These are phyloP conservation scores for Galerina marginata DNA, from an alignment of 768 basidiomycete species.

Conservation along the genomic window DNA sequence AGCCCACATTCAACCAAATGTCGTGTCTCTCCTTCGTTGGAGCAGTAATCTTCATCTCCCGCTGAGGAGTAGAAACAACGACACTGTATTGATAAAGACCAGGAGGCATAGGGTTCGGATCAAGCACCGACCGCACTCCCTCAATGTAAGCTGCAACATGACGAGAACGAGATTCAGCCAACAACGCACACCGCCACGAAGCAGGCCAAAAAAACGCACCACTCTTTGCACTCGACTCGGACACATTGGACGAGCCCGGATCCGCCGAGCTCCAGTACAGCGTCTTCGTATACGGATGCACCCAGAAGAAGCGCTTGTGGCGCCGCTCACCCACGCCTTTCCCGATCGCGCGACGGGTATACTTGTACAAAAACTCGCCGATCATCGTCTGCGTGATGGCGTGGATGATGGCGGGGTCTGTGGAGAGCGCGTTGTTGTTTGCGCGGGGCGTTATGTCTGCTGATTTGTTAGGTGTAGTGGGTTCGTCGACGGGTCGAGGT, in stretches of 20 bases:
- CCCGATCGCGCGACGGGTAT: constrained; percentile 87
- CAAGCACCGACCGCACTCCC: constrained; percentile 88
- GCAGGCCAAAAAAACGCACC: constrained; percentile 61
- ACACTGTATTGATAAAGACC: constrained; percentile 93
- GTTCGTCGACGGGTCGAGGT: constrained; percentile 33
- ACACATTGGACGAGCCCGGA: constrained; percentile 86
- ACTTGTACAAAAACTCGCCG: constrained; percentile 98
- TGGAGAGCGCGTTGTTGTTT: constrained; percentile 50
- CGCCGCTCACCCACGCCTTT: constrained; percentile 90
- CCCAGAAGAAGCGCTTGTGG: constrained; percentile 98
- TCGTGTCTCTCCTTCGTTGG: constrained; percentile 95
- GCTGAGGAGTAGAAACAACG: constrained; percentile 87
- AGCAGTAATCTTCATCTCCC: constrained; percentile 99
- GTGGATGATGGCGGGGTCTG: constrained; percentile 91
- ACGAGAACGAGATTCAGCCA: constrained; percentile 10
- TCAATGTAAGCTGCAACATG: constrained; percentile 82
- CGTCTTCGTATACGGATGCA: constrained; percentile 99
- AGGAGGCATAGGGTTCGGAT: constrained; percentile 95
- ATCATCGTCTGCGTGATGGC: constrained; percentile 99
- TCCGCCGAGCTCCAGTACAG: constrained; percentile 96
- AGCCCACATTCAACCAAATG: constrained; percentile 89
- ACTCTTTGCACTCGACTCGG: constrained; percentile 95
- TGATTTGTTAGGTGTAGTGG: constrained; percentile 52
- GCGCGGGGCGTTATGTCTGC: constrained; percentile 49
- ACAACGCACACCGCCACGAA: constrained; percentile 3